These are phyloP conservation scores for Rubroshorea leprosula DNA, from an alignment of 345 rosid genomes.

Conservation along the genomic window DNA sequence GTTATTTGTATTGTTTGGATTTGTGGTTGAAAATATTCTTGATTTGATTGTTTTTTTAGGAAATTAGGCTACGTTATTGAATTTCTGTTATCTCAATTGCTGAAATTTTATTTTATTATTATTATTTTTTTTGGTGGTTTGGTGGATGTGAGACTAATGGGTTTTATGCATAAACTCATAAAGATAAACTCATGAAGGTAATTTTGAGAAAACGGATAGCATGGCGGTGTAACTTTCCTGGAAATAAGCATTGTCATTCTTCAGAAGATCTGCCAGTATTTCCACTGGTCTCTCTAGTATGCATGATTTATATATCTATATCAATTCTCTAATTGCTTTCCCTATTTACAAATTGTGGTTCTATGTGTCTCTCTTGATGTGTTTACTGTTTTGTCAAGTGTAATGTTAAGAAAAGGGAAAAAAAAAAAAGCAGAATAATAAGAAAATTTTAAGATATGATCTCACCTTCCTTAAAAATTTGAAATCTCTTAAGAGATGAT, in stretches of 20 bases:
- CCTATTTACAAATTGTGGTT: not conserved
- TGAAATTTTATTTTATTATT: too few species aligned
- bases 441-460: too few species aligned
- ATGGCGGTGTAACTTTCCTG: conserved; percentile 75
- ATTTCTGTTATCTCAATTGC: too few species aligned
- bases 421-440: too few species aligned
- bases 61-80: not conserved
- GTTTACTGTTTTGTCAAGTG: not conserved
- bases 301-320: conserved; percentile 38
- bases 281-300: conserved; percentile 83
- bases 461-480: too few species aligned
- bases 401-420: too few species aligned
- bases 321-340: not conserved
- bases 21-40: not conserved
- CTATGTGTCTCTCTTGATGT: not conserved
- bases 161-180: not conserved
- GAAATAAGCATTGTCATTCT: conserved; percentile 75
- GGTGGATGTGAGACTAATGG: not conserved
- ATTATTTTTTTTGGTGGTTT: not conserved
- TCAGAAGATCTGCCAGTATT: conserved; percentile 89
- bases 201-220: conserved; percentile 70
- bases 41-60: conserved; percentile 6
- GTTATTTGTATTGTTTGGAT: not conserved
- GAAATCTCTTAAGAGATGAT: too few species aligned
- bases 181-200: conserved; percentile 3